Evolutionary conservation across 768 basidiomycete species (phyloP), one percentile per base, ranked within the genome.

Genomic region (Suillus tomentosus): DNA sequence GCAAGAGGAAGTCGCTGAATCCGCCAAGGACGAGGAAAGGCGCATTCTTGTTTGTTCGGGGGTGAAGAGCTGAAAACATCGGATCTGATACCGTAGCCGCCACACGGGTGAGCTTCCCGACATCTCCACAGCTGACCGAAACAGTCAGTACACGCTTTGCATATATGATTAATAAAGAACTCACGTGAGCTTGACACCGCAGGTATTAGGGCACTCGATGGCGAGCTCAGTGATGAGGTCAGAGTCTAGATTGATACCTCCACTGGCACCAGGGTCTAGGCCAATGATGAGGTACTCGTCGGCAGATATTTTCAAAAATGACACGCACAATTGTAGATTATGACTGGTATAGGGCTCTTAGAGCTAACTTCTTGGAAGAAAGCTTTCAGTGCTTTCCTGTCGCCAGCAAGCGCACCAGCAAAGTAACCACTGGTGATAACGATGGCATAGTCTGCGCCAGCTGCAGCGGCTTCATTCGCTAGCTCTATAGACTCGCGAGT

Each of bases 161-260:
- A 37, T 17, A n/a, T 14, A 39, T 37, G 27, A 58, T 58, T 19
- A 3, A 58, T 5, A 17, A 53, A 57, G 8, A 40, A 83, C 90
- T 51, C 76, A 92, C 87, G 95, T 96, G 64, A 96, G 84, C 77
- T 98, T 98, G 66, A 95, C 88, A 24, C 95, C 95, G 68, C 82
- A 86, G 45, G 92, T 80, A 74, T 96, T 96, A 60, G 90, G 83
- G 68, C 86, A 90, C 67, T 88, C 86, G 36, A 73, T 74, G 15
- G 94, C 95, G 54, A 97, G 83, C 68, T 94, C 90, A 7, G 84
- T 83, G 71, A 98, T 91, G 42, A 94, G 75, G 74, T 95, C 92
- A 15, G 94, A 95, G 76, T 95, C 93, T 68, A 97, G 77, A 77
- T 98, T 94, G 68, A 98, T 91, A 13, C 95, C 95, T 4, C 91